Percentiles rank a stretch among this genome's conserved stretches.
Evolutionary conservation across 2,329 filamentous ascomycete genomes (phyloP).

Genomic region (Colletotrichum sp.): DNA sequence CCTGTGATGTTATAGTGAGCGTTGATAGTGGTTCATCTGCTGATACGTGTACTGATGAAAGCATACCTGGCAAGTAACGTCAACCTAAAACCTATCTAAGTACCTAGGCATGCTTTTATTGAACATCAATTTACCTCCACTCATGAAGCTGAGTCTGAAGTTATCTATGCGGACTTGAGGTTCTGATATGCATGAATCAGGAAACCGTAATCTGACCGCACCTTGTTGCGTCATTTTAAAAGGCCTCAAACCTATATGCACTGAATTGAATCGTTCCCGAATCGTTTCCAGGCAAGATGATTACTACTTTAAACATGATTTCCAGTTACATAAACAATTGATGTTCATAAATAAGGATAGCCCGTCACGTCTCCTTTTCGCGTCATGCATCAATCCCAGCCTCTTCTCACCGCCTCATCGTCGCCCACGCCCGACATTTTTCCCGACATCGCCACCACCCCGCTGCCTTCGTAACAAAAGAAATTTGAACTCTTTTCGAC

Average conservation of each 20-base stretch:
- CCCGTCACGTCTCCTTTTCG: background rate
- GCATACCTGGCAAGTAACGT: background rate
- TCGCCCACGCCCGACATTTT: background rate
- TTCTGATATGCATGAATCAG: accelerated
- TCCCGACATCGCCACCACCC: background rate
- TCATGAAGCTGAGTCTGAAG: background rate
- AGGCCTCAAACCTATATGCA: background rate
- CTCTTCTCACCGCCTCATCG: background rate
- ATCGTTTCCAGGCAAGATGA: background rate
- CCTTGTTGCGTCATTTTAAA: background rate
- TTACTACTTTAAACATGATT: background rate
- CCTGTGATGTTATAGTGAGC: accelerated
- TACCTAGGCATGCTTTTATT: too few species aligned
- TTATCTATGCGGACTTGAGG: background rate
- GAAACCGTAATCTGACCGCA: accelerated
- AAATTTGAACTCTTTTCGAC: background rate
- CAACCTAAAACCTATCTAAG: accelerated
- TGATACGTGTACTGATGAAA: background rate
- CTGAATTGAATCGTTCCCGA: background rate
- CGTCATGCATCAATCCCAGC: background rate
- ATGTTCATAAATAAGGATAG: background rate
- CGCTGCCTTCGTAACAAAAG: background rate
- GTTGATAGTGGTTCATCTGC: background rate
- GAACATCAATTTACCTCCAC: background rate
- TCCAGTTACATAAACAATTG: background rate